phyloP scores from a whole-genome alignment of 2,329 filamentous ascomycete species.

The Pleoardoris graminearum region DNA sequence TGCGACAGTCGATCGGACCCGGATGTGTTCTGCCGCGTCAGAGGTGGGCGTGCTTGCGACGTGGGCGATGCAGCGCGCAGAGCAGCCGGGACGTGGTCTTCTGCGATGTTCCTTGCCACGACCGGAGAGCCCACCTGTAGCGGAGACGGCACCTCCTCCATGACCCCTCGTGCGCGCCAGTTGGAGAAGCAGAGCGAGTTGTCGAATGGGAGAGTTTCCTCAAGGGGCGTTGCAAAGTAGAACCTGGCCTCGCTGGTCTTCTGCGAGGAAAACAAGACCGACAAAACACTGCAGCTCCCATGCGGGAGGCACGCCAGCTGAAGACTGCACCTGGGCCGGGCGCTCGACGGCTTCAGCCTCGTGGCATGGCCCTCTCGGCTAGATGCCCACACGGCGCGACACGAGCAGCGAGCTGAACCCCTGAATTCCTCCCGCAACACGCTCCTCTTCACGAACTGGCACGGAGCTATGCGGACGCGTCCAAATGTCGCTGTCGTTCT shows the following conservation, averaged over 20 bases:
- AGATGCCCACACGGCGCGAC: neutral
- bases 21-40: slow-evolving; percentile 34
- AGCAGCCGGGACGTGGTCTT: slow-evolving; percentile 29
- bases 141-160: slow-evolving; percentile 36
- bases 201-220: too few species aligned
- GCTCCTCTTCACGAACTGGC: too few species aligned
- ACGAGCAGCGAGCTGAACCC: neutral
- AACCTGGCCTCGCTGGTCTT: neutral
- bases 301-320: neutral
- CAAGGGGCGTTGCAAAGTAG: too few species aligned
- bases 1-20: slow-evolving; percentile 42
- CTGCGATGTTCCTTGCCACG: slow-evolving; percentile 21
- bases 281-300: neutral
- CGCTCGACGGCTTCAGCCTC: neutral
- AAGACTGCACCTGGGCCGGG: neutral
- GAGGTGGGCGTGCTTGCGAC: slow-evolving; percentile 26
- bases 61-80: slow-evolving; percentile 35
- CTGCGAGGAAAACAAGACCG: neutral
- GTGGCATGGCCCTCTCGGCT: neutral
- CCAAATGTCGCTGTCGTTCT: neutral
- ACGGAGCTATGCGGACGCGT: neutral
- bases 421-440: neutral
- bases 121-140: slow-evolving; percentile 37
- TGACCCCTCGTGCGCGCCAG: slow-evolving; percentile 10
- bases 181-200: too few species aligned